Base-by-base conservation (phyloP, 805 yeast species). In the Barnettozyma botsteinii region DNA sequence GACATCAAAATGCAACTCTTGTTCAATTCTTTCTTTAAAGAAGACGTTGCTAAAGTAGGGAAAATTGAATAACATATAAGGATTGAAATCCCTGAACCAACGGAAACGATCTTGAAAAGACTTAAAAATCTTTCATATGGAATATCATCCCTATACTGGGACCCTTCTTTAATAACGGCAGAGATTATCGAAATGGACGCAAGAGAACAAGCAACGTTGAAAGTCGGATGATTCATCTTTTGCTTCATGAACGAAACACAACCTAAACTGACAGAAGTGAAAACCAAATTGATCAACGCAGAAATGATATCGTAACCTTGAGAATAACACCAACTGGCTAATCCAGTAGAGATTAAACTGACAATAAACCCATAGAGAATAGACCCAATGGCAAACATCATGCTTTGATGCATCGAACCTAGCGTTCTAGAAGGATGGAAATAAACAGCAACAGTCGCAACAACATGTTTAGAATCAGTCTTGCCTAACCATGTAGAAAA, bases 401-500 rank as follows among this genome's bases (percentile, higher is more conserved):
- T 57, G 11, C 88, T 79, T 54, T 85, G 87, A 44, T 78, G 72
- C 91, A 85, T 85, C 15, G 85, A 75, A 0, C 95, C 95, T 41
- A 75, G 73, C 0, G 93, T 72, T 35, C 95, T 60, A 2, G 89
- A 73, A 0, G 95, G 87, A 54, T 85, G 93, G 65, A 86, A 85
- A 59, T 86, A 86, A 3, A 85, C 93, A 1, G 85, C 82, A 9
- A 81, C 81, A 0, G 95, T 86, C 28, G 94, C 87, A 3, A 82
- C 79, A 47, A 84, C 72, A 64, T 85, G 95, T 56, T 85, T 85
- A 10, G 83, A 77, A 59, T 83, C 89, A 20, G 84, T 70, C 26
- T 62, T 56, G 0, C 94, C 94, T 31, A 84, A 55, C 2, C 77
- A 44, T 14, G 59, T 50, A 10, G 79, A 69, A 33, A 79, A 62